phyloP scores from a whole-genome alignment of 2,329 filamentous ascomycete genomes.

The Pseudocercospora crystallina region DNA sequence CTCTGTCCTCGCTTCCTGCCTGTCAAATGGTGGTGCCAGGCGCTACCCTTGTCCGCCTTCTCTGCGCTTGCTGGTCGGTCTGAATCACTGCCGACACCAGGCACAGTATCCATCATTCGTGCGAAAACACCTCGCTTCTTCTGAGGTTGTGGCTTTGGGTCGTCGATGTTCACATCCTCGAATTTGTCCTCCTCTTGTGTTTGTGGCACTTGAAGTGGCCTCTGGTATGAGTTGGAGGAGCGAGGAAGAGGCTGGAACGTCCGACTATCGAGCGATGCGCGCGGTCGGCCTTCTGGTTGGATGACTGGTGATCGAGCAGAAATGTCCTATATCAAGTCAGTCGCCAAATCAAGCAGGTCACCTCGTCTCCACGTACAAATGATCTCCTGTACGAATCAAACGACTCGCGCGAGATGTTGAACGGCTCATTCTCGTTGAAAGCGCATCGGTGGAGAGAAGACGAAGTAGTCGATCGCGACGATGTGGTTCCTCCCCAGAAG shows the following conservation, averaged over 20 bases:
- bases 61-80: constrained; percentile 26
- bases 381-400: constrained; percentile 96
- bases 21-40: constrained; percentile 57
- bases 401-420: constrained; percentile 92
- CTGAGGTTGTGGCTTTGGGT: constrained; percentile 57
- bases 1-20: constrained; percentile 71
- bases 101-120: constrained; percentile 66
- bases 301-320: constrained; percentile 78
- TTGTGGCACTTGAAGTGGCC: constrained; percentile 34
- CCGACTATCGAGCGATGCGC: constrained; percentile 77
- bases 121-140: constrained; percentile 82
- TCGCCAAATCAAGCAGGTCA: neutral
- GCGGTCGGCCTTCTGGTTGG: constrained; percentile 56
- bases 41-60: constrained; percentile 22
- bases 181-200: constrained; percentile 58
- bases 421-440: constrained; percentile 82
- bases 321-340: constrained; percentile 66
- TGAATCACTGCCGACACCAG: constrained; percentile 27
- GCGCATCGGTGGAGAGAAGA: constrained; percentile 62
- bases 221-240: constrained; percentile 32
- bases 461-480: constrained; percentile 49
- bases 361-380: constrained; percentile 67
- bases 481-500: constrained; percentile 64
- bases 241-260: constrained; percentile 50
- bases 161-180: constrained; percentile 88